A percentile compares a stretch with the other conserved stretches of the same genome.
These are phyloP conservation scores for Lentinula boryana DNA, from an alignment of 768 basidiomycete genomes.

Conservation along the genomic window DNA sequence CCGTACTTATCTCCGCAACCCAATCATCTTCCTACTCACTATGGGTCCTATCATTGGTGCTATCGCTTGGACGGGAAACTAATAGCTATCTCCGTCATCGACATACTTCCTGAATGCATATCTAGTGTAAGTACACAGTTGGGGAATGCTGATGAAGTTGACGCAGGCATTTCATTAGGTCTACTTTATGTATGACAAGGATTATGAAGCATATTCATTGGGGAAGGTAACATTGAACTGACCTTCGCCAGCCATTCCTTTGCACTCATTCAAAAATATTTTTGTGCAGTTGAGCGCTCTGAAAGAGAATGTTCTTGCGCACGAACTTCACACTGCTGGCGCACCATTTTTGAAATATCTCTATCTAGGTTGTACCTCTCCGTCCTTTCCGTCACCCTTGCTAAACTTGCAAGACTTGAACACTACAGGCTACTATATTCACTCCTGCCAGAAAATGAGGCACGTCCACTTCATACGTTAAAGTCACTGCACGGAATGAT, in stretches of 20 bases:
- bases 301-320: slow-evolving; percentile 69
- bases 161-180: slow-evolving; percentile 28
- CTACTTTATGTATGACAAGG: slow-evolving; percentile 85
- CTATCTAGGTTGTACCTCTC: slow-evolving; percentile 69
- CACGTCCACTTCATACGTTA: not conserved
- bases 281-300: slow-evolving; percentile 71
- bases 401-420: not conserved
- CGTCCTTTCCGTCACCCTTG: not conserved
- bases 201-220: slow-evolving; percentile 61
- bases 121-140: slow-evolving; percentile 38
- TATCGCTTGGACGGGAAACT: slow-evolving; percentile 79
- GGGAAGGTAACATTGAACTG: slow-evolving; percentile 53
- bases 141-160: not conserved
- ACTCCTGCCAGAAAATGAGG: slow-evolving; percentile 90
- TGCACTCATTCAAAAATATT: not conserved
- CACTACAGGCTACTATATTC: slow-evolving; percentile 79
- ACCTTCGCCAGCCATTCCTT: not conserved
- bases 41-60: slow-evolving; percentile 91
- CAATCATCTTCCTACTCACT: slow-evolving; percentile 59
- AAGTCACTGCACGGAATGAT: not conserved
- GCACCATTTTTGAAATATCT: slow-evolving; percentile 54
- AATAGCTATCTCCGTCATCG: slow-evolving; percentile 83
- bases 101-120: slow-evolving; percentile 83
- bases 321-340: slow-evolving; percentile 72
- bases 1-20: slow-evolving; percentile 46